Evolutionary conservation across 129 eudicot genomes (phyloP).

Genomic region (Centaurea solstitialis): DNA sequence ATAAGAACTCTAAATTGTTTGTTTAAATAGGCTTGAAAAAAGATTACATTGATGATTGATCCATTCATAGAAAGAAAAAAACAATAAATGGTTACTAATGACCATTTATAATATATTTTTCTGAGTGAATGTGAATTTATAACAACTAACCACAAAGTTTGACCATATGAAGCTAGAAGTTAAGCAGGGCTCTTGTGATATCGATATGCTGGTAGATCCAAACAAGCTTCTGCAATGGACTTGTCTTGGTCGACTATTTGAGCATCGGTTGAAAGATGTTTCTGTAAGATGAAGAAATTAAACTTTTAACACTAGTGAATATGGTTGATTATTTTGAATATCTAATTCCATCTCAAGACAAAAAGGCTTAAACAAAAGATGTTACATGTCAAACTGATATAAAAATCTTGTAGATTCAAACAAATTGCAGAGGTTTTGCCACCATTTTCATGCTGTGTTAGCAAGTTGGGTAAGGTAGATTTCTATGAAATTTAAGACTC

Average conservation of each 20-base stretch:
- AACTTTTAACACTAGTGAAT: not conserved
- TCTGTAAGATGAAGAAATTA: constrained; percentile 29
- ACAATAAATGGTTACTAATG: not conserved
- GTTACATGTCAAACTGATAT: too few species aligned
- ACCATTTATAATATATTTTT: not conserved
- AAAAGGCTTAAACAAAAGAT: too few species aligned
- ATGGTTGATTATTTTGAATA: too few species aligned
- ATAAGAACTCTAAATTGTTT: too few species aligned
- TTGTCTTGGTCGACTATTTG: constrained; percentile 56
- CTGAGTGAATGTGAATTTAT: not conserved
- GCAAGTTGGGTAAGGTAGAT: too few species aligned
- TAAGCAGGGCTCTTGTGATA: constrained; percentile 7
- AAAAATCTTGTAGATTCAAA: too few species aligned
- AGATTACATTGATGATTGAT: not conserved
- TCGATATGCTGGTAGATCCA: constrained; percentile 44
- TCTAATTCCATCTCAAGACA: too few species aligned
- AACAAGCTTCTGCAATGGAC: constrained; percentile 44
- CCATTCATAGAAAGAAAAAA: not conserved
- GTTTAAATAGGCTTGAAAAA: not conserved
- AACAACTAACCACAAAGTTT: not conserved
- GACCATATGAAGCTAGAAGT: too few species aligned
- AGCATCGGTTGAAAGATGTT: constrained; percentile 9
- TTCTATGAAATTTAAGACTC: too few species aligned
- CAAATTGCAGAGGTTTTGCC: too few species aligned
- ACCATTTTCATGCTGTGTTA: too few species aligned